A percentile compares a stretch with the other conserved stretches of the same genome.
phyloP scores from a whole-genome alignment of 2,329 filamentous ascomycete genomes.

The Fusarium irregulare region DNA sequence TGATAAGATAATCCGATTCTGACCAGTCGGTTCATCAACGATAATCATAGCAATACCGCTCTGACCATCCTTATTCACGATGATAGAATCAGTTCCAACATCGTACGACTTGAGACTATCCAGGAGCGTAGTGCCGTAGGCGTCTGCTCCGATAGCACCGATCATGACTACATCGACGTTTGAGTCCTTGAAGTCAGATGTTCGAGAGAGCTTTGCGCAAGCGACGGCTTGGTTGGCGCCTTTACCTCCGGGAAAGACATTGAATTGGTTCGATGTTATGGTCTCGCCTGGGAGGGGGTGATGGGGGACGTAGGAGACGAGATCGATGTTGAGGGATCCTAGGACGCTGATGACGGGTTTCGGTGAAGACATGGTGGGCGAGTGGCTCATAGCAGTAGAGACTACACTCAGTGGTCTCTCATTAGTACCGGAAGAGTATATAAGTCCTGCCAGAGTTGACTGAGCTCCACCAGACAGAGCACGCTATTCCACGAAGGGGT shows the following conservation, averaged over 20 bases:
- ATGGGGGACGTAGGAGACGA: slow-evolving; percentile 89
- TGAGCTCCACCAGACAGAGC: background rate
- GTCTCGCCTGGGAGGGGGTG: slow-evolving; percentile 89
- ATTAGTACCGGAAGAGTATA: background rate
- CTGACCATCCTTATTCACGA: slow-evolving; percentile 52
- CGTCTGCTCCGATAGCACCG: slow-evolving; percentile 78
- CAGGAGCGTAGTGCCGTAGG: slow-evolving; percentile 70
- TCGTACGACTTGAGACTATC: slow-evolving; percentile 69
- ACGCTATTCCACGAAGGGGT: slow-evolving; percentile 19
- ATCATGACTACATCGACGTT: slow-evolving; percentile 71
- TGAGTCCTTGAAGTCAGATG: slow-evolving; percentile 52
- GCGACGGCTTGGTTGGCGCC: slow-evolving; percentile 96
- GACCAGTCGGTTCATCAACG: slow-evolving; percentile 77
- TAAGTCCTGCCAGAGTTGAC: background rate
- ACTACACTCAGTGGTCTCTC: background rate
- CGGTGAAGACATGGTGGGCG: background rate
- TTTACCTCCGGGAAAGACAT: slow-evolving; percentile 87
- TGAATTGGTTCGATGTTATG: slow-evolving; percentile 80
- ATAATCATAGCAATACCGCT: slow-evolving; percentile 78
- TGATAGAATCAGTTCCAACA: slow-evolving; percentile 68
- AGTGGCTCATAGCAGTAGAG: rapidly evolving
- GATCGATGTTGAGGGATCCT: slow-evolving; percentile 93
- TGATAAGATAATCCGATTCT: slow-evolving; percentile 81
- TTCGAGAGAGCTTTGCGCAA: slow-evolving; percentile 80
- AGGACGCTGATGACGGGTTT: slow-evolving; percentile 75